A percentile compares a stretch with the other conserved stretches of the same genome.
Conservation (phyloP, 2,329 filamentous ascomycete species). For the Penicillium sp. region DNA sequence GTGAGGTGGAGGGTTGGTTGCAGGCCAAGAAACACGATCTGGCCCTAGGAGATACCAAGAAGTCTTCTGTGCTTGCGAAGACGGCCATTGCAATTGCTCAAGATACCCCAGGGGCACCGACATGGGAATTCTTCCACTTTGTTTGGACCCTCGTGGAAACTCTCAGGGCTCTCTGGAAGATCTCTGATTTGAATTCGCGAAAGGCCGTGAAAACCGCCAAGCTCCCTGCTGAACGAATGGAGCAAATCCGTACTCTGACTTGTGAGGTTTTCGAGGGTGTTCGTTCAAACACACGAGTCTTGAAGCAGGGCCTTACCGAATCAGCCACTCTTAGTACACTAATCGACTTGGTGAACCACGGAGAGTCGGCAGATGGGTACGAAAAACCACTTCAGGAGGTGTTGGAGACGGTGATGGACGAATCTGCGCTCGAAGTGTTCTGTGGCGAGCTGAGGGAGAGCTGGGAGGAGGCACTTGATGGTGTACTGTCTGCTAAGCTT, state of each 20-base stretch:
- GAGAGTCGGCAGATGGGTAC: slow-evolving; percentile 23
- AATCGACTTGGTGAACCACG: slow-evolving; percentile 37
- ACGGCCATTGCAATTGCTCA: slow-evolving; percentile 28
- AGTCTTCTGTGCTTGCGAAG: slow-evolving; percentile 22
- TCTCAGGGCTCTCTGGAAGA: slow-evolving; percentile 38
- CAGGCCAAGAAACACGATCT: slow-evolving; percentile 25
- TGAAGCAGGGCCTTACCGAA: slow-evolving; percentile 40
- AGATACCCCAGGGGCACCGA: slow-evolving; percentile 31
- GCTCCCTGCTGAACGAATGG: slow-evolving; percentile 34
- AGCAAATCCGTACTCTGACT: slow-evolving; percentile 27
- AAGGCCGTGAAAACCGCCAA: slow-evolving; percentile 33
- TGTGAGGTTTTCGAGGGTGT: slow-evolving; percentile 34
- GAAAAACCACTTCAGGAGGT: slow-evolving; percentile 28
- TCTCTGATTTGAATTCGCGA: slow-evolving; percentile 31
- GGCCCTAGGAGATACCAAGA: slow-evolving; percentile 17
- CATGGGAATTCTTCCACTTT: slow-evolving; percentile 43
- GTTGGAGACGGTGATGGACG: slow-evolving; percentile 38
- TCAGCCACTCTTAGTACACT: slow-evolving; percentile 43
- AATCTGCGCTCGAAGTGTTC: slow-evolving; percentile 41
- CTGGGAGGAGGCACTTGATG: slow-evolving; percentile 46
- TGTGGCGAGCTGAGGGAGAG: slow-evolving; percentile 47
- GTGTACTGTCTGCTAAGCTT: slow-evolving; percentile 34
- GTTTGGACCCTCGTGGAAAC: slow-evolving; percentile 41
- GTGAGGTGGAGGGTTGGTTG: slow-evolving; percentile 33
- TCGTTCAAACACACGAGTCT: slow-evolving; percentile 32